phyloP scores from a whole-genome alignment of 495 filamentous ascomycete genomes.

The Elaphomyces granulatus region DNA sequence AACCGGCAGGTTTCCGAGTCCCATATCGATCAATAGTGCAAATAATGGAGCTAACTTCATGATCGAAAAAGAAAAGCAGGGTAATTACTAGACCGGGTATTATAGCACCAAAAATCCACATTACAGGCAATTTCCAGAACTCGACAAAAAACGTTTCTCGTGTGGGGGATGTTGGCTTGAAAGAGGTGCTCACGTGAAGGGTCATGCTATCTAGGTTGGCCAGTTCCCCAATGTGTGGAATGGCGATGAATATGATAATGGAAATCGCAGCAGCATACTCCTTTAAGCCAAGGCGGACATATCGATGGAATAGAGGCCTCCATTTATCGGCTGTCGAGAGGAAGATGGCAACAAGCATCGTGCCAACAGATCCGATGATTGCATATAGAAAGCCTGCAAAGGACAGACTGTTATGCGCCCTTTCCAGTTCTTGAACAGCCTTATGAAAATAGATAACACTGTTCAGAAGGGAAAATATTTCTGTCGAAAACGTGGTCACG shows the following conservation, averaged over 20 bases:
- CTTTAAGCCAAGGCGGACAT: conserved; percentile 46
- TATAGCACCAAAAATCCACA: conserved; percentile 51
- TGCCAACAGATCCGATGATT: conserved; percentile 54
- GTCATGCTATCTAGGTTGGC: conserved; percentile 46
- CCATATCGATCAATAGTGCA: conserved; percentile 56
- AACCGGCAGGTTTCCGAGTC: conserved; percentile 49
- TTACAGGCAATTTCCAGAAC: conserved; percentile 49
- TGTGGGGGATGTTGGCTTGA: conserved; percentile 43
- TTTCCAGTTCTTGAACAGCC: conserved; percentile 52
- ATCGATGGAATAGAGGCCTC: conserved; percentile 51
- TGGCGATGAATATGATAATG: conserved; percentile 52
- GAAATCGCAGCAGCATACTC: conserved; percentile 62
- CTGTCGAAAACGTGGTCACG: conserved; percentile 56
- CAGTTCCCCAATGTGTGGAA: conserved; percentile 53
- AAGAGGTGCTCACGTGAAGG: conserved; percentile 42
- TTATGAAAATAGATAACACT: conserved; percentile 67
- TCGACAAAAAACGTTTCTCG: conserved; percentile 46
- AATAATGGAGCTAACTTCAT: conserved; percentile 63
- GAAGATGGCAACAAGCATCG: conserved; percentile 51
- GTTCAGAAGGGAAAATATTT: conserved; percentile 58
- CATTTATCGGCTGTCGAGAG: conserved; percentile 50
- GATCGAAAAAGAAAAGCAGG: conserved; percentile 59
- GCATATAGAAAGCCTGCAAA: conserved; percentile 59
- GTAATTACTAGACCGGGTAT: conserved; percentile 55
- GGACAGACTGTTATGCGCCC: conserved; percentile 41